These are phyloP conservation scores for Fragaria vesca DNA, from an alignment of 306 rosid species.

Conservation along the genomic window DNA sequence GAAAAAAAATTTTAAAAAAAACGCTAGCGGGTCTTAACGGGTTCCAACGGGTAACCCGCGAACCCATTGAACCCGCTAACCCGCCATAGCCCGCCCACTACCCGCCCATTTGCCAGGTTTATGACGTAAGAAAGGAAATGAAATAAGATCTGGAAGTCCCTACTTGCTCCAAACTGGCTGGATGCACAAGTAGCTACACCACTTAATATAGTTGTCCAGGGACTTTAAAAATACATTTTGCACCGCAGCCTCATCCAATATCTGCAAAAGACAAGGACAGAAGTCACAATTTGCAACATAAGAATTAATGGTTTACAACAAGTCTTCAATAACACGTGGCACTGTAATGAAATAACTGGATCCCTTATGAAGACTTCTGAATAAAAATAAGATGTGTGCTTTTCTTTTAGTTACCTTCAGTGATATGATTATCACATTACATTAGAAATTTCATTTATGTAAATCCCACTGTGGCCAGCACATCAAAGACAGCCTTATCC, in stretches of 20 bases:
- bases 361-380: neutral
- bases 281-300: neutral
- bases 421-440: neutral
- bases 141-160: constrained; percentile 12
- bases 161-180: constrained; percentile 95
- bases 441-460: neutral
- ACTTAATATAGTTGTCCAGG: constrained; percentile 80
- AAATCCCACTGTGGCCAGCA: neutral
- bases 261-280: constrained; percentile 40
- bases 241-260: constrained; percentile 77
- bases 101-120: too few relatives aligned
- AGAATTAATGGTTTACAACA: neutral
- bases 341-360: neutral
- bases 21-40: too few relatives aligned
- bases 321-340: neutral
- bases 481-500: neutral
- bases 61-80: too few relatives aligned
- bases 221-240: constrained; percentile 60
- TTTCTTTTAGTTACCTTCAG: neutral
- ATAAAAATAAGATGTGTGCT: neutral
- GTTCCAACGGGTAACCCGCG: too few relatives aligned
- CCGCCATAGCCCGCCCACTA: too few relatives aligned
- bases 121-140: neutral
- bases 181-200: constrained; percentile 82
- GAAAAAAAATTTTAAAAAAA: too few relatives aligned